Conservation (phyloP, 139 green algal genomes). For the Picochlorum sp. region DNA sequence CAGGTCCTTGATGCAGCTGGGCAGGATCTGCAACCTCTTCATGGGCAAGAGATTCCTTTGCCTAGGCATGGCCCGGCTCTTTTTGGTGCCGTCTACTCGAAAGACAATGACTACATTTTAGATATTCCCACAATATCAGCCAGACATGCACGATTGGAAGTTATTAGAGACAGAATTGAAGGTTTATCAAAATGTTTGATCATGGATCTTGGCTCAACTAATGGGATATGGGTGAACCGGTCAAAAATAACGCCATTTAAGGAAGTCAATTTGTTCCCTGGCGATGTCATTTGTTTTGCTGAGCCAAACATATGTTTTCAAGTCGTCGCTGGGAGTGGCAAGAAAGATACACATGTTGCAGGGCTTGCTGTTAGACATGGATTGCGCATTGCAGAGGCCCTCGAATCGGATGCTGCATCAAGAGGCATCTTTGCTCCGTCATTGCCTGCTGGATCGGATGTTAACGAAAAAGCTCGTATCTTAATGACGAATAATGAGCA, state of each 20-base stretch:
- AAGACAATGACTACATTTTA: constrained; percentile 20
- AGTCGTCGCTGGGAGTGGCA: not conserved
- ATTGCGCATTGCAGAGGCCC: not conserved
- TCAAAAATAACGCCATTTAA: not conserved
- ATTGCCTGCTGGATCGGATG: not conserved
- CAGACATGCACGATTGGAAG: constrained; percentile 23
- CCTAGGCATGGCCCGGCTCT: constrained; percentile 10
- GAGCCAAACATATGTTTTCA: constrained; percentile 15
- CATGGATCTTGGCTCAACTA: constrained; percentile 26
- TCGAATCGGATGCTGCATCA: constrained; percentile 15
- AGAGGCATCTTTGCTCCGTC: constrained; percentile 13
- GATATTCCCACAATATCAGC: constrained; percentile 23
- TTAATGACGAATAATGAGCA: not conserved
- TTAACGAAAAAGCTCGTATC: not conserved
- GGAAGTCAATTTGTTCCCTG: constrained; percentile 16
- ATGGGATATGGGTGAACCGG: constrained; percentile 35
- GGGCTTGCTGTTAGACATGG: not conserved
- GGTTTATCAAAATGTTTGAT: constrained; percentile 8
- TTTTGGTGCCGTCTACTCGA: not conserved
- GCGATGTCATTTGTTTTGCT: constrained; percentile 26
- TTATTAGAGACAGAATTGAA: not conserved
- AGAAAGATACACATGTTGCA: not conserved
- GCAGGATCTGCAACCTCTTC: not conserved
- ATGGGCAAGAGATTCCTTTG: not conserved
- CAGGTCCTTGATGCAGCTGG: not conserved